These are phyloP conservation scores for Rubia yunnanensis DNA, from an alignment of 257 asterid genomes.

Conservation along the genomic window DNA sequence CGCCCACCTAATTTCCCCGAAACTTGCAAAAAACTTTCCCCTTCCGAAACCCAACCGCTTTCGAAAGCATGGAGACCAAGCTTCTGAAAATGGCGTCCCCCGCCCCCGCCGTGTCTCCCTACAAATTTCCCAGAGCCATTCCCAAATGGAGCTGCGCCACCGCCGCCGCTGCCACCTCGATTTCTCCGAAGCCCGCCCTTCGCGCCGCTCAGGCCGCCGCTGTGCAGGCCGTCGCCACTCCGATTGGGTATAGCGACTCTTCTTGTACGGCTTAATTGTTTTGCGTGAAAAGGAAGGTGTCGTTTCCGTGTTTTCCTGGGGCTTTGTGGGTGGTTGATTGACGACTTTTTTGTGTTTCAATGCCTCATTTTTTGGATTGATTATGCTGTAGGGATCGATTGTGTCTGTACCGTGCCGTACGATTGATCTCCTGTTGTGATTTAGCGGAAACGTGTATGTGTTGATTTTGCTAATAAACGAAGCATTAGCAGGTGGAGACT, in stretches of 20 bases:
- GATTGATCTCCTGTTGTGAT: neutral
- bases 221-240: constrained; percentile 35
- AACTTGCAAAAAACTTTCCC: neutral
- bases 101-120: constrained; percentile 14
- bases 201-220: constrained; percentile 39
- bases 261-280: neutral
- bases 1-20: too few species aligned
- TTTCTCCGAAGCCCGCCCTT: constrained; percentile 17
- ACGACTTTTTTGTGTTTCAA: neutral
- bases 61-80: constrained; percentile 42
- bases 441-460: neutral
- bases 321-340: neutral
- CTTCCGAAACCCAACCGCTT: neutral
- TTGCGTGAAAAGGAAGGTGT: neutral
- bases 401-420: too few species aligned
- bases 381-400: too few species aligned
- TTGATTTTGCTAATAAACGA: neutral
- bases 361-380: too few species aligned
- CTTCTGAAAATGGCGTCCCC: constrained; percentile 33
- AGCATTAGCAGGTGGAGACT: neutral
- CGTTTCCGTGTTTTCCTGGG: neutral
- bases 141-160: constrained; percentile 12
- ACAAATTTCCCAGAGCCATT: constrained; percentile 20
- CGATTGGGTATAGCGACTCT: constrained; percentile 33
- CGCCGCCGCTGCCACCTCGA: constrained; percentile 22